A percentile compares a stretch with the other conserved stretches of the same genome.
Conservation (phyloP, 495 filamentous ascomycete species). For the Extremus antarcticus region DNA sequence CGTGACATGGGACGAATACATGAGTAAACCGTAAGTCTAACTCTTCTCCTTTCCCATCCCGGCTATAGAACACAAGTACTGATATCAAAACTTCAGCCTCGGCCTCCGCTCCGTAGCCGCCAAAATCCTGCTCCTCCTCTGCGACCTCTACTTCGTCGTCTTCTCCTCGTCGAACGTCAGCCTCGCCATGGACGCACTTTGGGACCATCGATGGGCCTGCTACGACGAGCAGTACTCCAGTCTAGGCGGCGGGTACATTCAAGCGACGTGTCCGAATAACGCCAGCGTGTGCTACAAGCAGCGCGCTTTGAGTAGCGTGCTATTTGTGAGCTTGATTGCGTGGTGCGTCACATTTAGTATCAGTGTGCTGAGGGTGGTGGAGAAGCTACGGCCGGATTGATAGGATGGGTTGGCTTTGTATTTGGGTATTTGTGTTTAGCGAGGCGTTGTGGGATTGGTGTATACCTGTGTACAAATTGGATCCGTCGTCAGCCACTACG, state of each 20-base stretch:
- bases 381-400: constrained; percentile 19
- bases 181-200: constrained; percentile 74
- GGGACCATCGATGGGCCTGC: too few relatives aligned
- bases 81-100: constrained; percentile 30
- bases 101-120: constrained; percentile 71
- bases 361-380: constrained; percentile 21
- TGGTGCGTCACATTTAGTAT: constrained; percentile 74
- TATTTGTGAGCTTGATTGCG: constrained; percentile 71
- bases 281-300: constrained; percentile 53
- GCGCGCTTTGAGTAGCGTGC: constrained; percentile 65
- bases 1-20: constrained; percentile 95
- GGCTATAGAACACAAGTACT: not conserved
- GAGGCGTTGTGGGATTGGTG: not conserved
- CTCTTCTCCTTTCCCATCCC: not conserved
- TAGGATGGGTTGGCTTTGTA: not conserved
- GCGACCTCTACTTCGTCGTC: constrained; percentile 92
- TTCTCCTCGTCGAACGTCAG: constrained; percentile 88
- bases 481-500: too few relatives aligned
- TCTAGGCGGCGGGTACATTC: constrained; percentile 26
- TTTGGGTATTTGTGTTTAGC: not conserved
- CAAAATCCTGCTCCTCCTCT: constrained; percentile 76
- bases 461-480: too few relatives aligned
- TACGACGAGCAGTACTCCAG: too few relatives aligned
- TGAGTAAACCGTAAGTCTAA: constrained; percentile 56
- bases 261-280: constrained; percentile 13